Conservation (phyloP, 139 green algal genomes). For the Dunaliella primolecta region DNA sequence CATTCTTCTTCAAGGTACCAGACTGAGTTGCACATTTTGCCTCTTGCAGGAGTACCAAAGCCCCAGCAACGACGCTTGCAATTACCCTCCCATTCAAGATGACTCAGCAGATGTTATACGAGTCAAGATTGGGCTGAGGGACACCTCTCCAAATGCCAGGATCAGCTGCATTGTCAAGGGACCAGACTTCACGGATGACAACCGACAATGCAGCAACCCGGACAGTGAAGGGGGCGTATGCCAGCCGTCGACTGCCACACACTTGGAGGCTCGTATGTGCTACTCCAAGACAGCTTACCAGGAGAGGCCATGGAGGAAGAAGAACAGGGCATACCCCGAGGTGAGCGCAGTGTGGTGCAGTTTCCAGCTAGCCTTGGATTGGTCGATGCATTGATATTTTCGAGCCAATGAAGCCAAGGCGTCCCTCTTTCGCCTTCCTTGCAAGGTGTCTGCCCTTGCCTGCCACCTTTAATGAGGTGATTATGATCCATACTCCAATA, state of each 20-base stretch:
- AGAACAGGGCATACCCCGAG: conserved; percentile 36
- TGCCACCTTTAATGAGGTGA: too few relatives aligned
- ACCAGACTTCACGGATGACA: not conserved
- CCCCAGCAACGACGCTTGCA: not conserved
- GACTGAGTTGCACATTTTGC: too few relatives aligned
- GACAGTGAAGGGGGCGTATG: not conserved
- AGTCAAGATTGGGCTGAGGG: not conserved
- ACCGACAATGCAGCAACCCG: not conserved
- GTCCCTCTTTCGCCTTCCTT: too few relatives aligned
- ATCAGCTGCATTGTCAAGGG: conserved; percentile 7
- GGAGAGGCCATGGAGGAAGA: conserved; percentile 40
- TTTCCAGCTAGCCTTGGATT: not conserved
- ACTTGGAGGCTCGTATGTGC: conserved; percentile 4
- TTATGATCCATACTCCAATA: too few relatives aligned
- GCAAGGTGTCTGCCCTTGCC: too few relatives aligned
- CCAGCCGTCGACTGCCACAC: not conserved
- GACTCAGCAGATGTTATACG: not conserved
- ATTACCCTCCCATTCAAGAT: not conserved
- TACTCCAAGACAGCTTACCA: conserved; percentile 7
- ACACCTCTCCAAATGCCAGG: too few relatives aligned
- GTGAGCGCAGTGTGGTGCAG: conserved; percentile 10
- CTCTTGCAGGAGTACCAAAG: not conserved
- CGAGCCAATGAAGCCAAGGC: too few relatives aligned
- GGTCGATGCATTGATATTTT: too few relatives aligned
- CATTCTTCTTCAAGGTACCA: too few relatives aligned